Base-by-base conservation (phyloP, 345 rosid species). In the Lagerstroemia speciosa region DNA sequence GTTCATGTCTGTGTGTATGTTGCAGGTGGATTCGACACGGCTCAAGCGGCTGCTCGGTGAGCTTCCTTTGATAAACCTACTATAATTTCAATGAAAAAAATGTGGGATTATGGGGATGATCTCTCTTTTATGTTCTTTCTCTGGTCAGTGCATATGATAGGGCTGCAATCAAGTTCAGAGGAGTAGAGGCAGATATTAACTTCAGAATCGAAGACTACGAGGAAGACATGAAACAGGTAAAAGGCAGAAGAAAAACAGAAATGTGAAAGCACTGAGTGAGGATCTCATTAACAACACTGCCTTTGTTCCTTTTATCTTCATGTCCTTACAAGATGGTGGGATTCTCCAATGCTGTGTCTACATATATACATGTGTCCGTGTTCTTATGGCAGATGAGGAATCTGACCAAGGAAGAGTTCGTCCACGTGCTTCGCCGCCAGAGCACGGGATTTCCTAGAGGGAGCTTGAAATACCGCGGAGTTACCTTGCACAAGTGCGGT, bases 31-130 rank as follows among this genome's bases (percentile, higher is more conserved):
- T 94, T 94, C 74, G 99, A 94, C 89, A 91, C 99, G 12, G 97
- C 99, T 78, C 98, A 86, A 82, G 91, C 97, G 58, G 99, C 99
- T 79, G 99, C 99, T 73, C 90, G 98, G 99, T 91, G 24, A 63
- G 67, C 60, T 62, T 6, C 12, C 48, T 58, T 24, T 53, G 62
- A 43, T 67, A 64, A 53, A 61, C 38, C 45, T 43, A n/a, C n/a
- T 55, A 38, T 10, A 17, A 41, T 52, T 31, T 31, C 36, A 53
- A n/a, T 53, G n/a, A n/a, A 24, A 8, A 12, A 4, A 53, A 53
- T 5, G 1, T 2, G 29, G n/a, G 0, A 0, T 12, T 10, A 58
- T 58, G 50, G 24, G 19, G 17, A 41, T n/a, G n/a, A 15, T 41
- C 5, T 20, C 12, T 22, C 12, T 36, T 40, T 65, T 36, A 41